phyloP scores from a whole-genome alignment of 805 yeast species.

The Pichia thaimueangensis region DNA sequence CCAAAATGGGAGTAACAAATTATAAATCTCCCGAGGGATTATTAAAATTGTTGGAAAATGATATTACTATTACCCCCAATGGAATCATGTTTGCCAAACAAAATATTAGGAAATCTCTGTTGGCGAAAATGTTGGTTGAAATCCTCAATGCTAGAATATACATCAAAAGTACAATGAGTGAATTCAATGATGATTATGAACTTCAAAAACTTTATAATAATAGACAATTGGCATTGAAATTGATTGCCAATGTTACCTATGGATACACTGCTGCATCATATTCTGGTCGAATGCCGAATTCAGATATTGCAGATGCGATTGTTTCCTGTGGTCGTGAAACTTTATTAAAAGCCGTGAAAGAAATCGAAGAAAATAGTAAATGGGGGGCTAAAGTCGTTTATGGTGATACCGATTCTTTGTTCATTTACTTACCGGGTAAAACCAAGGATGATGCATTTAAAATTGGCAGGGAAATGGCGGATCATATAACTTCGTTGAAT shows the following conservation, averaged over 20 bases:
- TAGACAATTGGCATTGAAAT: slow-evolving; percentile 78
- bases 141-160: slow-evolving; percentile 72
- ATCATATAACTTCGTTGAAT: slow-evolving; percentile 51
- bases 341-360: slow-evolving; percentile 57
- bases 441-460: slow-evolving; percentile 69
- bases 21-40: slow-evolving; percentile 53
- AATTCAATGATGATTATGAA: slow-evolving; percentile 40
- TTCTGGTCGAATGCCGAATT: slow-evolving; percentile 96
- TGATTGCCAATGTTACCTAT: slow-evolving; percentile 92
- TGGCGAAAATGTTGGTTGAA: slow-evolving; percentile 82
- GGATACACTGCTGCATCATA: slow-evolving; percentile 94
- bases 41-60: slow-evolving; percentile 43
- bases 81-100: slow-evolving; percentile 74
- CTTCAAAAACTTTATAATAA: slow-evolving; percentile 56
- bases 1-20: slow-evolving; percentile 46
- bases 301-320: slow-evolving; percentile 91
- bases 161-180: slow-evolving; percentile 69
- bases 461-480: slow-evolving; percentile 68
- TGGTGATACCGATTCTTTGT: slow-evolving; percentile 94
- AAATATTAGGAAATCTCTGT: slow-evolving; percentile 57
- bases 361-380: slow-evolving; percentile 50
- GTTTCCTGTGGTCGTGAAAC: slow-evolving; percentile 89
- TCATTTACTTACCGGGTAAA: slow-evolving; percentile 84
- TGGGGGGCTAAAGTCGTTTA: slow-evolving; percentile 94
- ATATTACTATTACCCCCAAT: slow-evolving; percentile 74